Evolutionary conservation across 257 asterid genomes (phyloP), one percentile per base, ranked within the genome.

Genomic region (Coffea eugenioides): DNA sequence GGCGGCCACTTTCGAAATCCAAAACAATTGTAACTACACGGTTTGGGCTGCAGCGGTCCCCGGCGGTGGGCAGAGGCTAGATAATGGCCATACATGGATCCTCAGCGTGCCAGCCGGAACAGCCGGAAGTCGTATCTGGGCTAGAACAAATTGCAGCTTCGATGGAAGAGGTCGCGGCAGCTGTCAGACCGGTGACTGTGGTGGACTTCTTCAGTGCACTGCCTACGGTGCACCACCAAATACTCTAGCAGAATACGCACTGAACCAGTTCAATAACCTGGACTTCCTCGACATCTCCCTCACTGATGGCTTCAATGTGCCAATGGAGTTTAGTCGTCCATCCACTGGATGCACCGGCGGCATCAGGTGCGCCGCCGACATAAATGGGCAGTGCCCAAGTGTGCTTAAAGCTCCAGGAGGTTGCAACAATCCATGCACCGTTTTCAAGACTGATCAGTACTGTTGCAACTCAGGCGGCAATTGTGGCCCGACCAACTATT

Each of bases 371-470:
- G 67, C 88, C 6, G 95, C 86, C 8, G 90, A 90, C 61, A 82
- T 94, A 5, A 80, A 46, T n/a, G 90, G 88, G 0, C 80, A 90
- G 83, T 94, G 98, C 70, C 97, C 97, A 0, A 16, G 11, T 27
- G 49, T 20, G 69, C 89, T 94, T 39, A 82, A 52, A 34, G 83
- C 87, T 15, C 81, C 90, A 7, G 98, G 97, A 0, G 97, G 98
- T 0, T 94, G 98, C 72, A 83, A 94, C 10, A 91, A 94, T 70
- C 96, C 97, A 0, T 93, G 97, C 72, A 90, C 96, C 43, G 97
- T 93, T 31, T 86, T 67, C 70, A 85, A 88, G 76, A 90, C 92
- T 72, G 74, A 88, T 78, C 27, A 89, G 83, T 93, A 89, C 39
- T 94, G 98, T 80, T 92, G 98, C 87, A 91, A 86, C 69, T 75